Conservation (phyloP, 352 stramenopile species). For the Aphanomyces euteiches region DNA sequence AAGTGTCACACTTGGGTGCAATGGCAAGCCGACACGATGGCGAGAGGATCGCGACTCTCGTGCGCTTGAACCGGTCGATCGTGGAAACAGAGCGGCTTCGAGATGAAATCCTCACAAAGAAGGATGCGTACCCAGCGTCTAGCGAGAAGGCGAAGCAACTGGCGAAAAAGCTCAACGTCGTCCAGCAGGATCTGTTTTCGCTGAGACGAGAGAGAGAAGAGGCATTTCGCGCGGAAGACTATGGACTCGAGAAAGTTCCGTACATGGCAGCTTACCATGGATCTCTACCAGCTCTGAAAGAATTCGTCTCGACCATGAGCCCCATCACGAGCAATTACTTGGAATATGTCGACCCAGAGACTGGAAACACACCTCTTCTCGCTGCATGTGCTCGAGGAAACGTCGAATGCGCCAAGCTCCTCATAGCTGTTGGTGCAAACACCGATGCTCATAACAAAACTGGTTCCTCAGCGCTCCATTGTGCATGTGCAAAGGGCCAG, state of each 20-base stretch:
- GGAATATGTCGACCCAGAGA: slow-evolving; percentile 8
- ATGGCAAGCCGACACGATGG: too few relatives aligned
- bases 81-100: too few relatives aligned
- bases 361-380: slow-evolving; percentile 24
- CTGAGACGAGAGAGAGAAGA: slow-evolving; percentile 13
- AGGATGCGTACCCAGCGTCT: not conserved
- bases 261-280: slow-evolving; percentile 15
- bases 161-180: slow-evolving; percentile 2
- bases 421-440: slow-evolving; percentile 24
- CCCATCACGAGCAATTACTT: slow-evolving; percentile 23
- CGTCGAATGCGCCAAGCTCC: slow-evolving; percentile 31
- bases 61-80: too few relatives aligned
- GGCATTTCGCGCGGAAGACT: slow-evolving; percentile 12
- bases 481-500: slow-evolving; percentile 16
- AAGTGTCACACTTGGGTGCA: too few relatives aligned
- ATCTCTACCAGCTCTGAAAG: slow-evolving; percentile 7
- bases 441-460: slow-evolving; percentile 10
- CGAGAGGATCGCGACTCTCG: too few relatives aligned
- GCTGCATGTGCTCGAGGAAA: slow-evolving; percentile 13
- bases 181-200: not conserved
- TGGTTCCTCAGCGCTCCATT: slow-evolving; percentile 21
- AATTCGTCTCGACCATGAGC: slow-evolving; percentile 26
- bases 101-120: slow-evolving; percentile 19
- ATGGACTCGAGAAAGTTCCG: slow-evolving; percentile 2
- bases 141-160: slow-evolving; percentile 1